Evolutionary conservation across 331 rosid species (phyloP).

Genomic region (Quercus tomentella): DNA sequence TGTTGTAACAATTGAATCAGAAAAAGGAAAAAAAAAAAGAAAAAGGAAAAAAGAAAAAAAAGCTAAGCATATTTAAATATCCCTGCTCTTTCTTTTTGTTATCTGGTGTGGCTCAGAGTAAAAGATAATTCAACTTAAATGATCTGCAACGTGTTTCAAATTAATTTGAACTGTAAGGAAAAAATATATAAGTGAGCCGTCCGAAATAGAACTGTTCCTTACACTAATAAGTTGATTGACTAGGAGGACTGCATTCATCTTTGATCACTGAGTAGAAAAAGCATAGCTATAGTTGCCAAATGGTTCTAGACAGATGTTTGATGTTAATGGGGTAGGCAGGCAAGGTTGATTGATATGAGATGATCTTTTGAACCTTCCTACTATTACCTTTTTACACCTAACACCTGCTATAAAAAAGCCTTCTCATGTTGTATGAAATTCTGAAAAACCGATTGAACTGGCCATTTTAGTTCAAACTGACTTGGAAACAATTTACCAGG

Average conservation of each 20-base stretch:
- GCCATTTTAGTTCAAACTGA: too few relatives aligned
- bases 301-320: background rate
- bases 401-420: too few relatives aligned
- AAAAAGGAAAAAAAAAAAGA: accelerated
- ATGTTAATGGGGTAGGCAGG: background rate
- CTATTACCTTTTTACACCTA: too few relatives aligned
- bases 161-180: background rate
- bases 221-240: background rate
- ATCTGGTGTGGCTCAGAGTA: background rate
- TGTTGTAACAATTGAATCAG: too few relatives aligned
- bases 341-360: background rate
- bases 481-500: too few relatives aligned
- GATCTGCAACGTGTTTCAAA: background rate
- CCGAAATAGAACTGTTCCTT: background rate
- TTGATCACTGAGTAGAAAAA: background rate
- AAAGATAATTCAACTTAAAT: background rate
- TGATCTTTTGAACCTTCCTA: background rate
- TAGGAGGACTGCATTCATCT: background rate
- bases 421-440: too few relatives aligned
- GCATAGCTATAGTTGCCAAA: background rate
- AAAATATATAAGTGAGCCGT: background rate
- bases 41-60: too few relatives aligned
- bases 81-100: background rate
- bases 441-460: too few relatives aligned
- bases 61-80: too few relatives aligned